Evolutionary conservation across 202 grass and related monocot species (phyloP), one percentile per base, ranked within the genome.

Genomic region (Carex sylvatica): DNA sequence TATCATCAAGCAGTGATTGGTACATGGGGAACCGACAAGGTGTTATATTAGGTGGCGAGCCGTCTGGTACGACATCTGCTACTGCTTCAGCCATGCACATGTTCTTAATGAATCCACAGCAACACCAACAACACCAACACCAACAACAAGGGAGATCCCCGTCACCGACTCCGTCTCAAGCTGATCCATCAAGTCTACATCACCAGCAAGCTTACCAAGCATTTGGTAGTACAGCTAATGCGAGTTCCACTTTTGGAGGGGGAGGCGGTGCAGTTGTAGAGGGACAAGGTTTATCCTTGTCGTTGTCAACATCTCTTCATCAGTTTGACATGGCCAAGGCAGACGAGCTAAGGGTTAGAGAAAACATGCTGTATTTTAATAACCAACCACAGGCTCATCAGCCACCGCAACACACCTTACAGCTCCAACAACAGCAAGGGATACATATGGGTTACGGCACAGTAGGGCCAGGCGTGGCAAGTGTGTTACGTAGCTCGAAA

Each of bases 311-410:
- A 51, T 96, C 91, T 26, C 71, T 96, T 36, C 97, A 96, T 78
- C 97, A 95, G 80, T 87, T 95, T 24, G 93, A 99, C 86, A 92
- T 95, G 93, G 89, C 91, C 47, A 95, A 99, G 86, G 89, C 89
- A 2, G 96, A 98, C 75, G 96, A 98, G 73, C 82, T 98, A 14
- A 76, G 92, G 12, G 87, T 95, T n/a, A 46, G 96, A 5, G 89
- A 98, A 80, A 91, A 88, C 62, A 90, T 95, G 63, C 70, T 98
- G 44, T 95, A 93, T 84, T 99, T 96, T 83, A 92, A 99, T 82
- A 88, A 88, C 4, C 90, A 88, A 40, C 75, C 84, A 22, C 83
- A 83, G 13, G 51, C 74, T 18, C 84, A 90, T 18, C 84, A 87
- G 79, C 68, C 80, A 80, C 73, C 82, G 47, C 87, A 88, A 82